phyloP scores from a whole-genome alignment of 2,329 filamentous ascomycete genomes.

The Colletotrichum eleusines region DNA sequence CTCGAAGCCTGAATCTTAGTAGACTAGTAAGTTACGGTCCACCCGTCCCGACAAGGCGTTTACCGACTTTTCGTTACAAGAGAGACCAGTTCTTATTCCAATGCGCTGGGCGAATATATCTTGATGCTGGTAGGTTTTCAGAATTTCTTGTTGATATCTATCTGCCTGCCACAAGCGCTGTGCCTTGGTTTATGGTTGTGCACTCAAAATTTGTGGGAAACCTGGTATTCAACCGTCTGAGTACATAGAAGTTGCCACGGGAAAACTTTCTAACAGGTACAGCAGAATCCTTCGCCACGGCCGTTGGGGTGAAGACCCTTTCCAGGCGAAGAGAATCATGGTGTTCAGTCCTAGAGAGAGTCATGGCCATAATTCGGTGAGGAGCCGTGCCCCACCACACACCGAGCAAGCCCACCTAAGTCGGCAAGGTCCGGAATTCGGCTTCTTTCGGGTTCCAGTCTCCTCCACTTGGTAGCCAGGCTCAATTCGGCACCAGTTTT shows the following conservation, averaged over 20 bases:
- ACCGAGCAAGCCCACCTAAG: constrained; percentile 3
- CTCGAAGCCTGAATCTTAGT: background rate
- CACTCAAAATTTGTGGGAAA: background rate
- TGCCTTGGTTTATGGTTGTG: background rate
- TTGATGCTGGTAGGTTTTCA: background rate
- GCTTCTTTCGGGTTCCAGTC: constrained; percentile 8
- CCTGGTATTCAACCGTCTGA: background rate
- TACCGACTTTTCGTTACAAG: too few species aligned
- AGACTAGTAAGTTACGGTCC: background rate
- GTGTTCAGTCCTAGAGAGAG: background rate
- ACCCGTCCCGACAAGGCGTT: background rate
- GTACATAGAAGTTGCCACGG: too few species aligned
- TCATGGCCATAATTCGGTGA: background rate
- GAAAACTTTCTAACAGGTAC: background rate
- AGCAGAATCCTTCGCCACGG: background rate
- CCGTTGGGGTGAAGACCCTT: background rate
- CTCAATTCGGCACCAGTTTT: constrained; percentile 34
- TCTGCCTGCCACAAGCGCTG: background rate
- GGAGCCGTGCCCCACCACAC: background rate
- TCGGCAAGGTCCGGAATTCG: constrained; percentile 19
- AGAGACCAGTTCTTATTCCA: background rate
- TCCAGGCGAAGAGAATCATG: background rate
- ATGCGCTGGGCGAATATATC: background rate
- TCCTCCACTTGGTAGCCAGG: constrained; percentile 24
- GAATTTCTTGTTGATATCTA: background rate